Base-by-base conservation (phyloP, 2,329 filamentous ascomycete species). In the Cercospora brassicicola region DNA sequence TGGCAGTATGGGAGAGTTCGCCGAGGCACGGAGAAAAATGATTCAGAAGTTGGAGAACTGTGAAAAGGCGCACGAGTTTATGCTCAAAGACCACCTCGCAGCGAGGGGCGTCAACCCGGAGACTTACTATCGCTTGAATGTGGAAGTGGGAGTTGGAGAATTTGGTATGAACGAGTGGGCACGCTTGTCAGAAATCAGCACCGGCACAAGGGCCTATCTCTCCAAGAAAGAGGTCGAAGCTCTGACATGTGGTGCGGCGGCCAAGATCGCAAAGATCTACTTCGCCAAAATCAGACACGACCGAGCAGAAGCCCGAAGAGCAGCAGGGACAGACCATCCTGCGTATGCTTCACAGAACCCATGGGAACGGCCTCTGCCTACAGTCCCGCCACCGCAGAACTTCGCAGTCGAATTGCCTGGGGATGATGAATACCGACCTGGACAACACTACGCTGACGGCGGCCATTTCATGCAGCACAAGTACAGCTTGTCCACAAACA, bases 121-220 rank as follows among this genome's bases (percentile, higher is more conserved):
- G 67, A 92, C 96, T 78, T 99, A 99, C 82, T 96, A 93, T 79
- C 91, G 95, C 7, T 84, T 98, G n/a, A 99, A 99, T 72, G 95
- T 98, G 48, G 94, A 98, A 77, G 90, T 97, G 15, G 95, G 94
- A 0, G 94, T 98, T 2, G 94, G 94, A 63, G 95, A 98, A 77
- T 98, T 97, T 78, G 94, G 92, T 62, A 98, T 99, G 93, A 99
- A 98, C 30, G 95, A 98, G 78, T 99, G 95, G 95, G 88, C 92
- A 75, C 88, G 94, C 3, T 83, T 98, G n/a, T 90, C 92, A 28
- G 94, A 97, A 62, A 98, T 99, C 81, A 97, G 92, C 82, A 97
- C 93, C 13, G 90, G 90, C 77, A 99, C 95, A 0, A 87, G 92
- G 73, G 88, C 90, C 71, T 99, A 98, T 77, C 86, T 99, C 63